Evolutionary conservation across 352 stramenopile species (phyloP).

Genomic region (Pythium diclinum): DNA sequence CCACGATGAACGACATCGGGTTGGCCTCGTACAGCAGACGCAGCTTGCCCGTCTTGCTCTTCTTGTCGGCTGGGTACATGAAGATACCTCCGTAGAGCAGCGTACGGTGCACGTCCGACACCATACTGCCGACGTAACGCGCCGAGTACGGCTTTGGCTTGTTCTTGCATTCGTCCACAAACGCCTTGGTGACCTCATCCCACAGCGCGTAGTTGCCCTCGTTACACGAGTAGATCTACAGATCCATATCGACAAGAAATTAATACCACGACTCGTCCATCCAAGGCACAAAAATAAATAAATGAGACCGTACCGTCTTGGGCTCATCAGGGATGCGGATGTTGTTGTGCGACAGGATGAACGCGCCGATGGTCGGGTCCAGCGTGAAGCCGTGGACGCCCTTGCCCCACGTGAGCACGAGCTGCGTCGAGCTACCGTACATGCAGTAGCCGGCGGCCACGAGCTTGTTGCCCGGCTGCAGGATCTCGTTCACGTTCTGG

Average conservation of each 20-base stretch:
- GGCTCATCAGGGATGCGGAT: slow-evolving; percentile 93
- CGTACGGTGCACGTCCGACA: slow-evolving; percentile 98
- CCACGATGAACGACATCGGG: slow-evolving; percentile 99
- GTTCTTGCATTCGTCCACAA: slow-evolving; percentile 87
- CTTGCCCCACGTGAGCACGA: slow-evolving; percentile 95
- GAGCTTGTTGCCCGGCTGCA: slow-evolving; percentile 92
- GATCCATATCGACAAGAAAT: neutral
- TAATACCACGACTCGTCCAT: neutral
- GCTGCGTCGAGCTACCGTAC: slow-evolving; percentile 97
- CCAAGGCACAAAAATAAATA: neutral
- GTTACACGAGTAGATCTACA: slow-evolving; percentile 96
- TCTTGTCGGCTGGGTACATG: slow-evolving; percentile 96
- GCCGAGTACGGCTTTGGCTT: slow-evolving; percentile 74
- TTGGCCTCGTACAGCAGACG: slow-evolving; percentile 98
- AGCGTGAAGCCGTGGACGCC: slow-evolving; percentile 97
- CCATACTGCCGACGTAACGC: slow-evolving; percentile 98
- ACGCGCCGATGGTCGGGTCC: slow-evolving; percentile 97
- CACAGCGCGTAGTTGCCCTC: slow-evolving; percentile 96
- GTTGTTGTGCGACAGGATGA: slow-evolving; percentile 95
- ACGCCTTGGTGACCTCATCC: slow-evolving; percentile 91
- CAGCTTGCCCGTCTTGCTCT: slow-evolving; percentile 93
- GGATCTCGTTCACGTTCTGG: slow-evolving; percentile 76
- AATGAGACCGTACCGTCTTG: slow-evolving; percentile 55
- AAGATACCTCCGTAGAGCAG: slow-evolving; percentile 99
- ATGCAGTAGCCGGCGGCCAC: slow-evolving; percentile 98